phyloP scores from a whole-genome alignment of 202 grass and related monocot genomes.

The Zizania palustris region DNA sequence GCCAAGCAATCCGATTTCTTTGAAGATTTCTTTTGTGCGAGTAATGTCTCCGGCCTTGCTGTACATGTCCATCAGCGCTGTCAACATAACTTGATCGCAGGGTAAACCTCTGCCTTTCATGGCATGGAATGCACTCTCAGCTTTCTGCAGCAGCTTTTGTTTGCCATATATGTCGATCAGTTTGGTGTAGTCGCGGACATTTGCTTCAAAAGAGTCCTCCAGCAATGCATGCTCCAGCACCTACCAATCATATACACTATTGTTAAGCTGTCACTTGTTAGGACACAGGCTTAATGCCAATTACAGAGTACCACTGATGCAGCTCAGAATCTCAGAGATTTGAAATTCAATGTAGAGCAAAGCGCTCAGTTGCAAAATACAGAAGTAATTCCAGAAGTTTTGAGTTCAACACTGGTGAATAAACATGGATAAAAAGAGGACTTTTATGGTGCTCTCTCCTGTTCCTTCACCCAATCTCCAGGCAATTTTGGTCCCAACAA shows the following conservation, averaged over 20 bases:
- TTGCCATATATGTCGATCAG: conserved; percentile 70
- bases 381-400: neutral
- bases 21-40: conserved; percentile 52
- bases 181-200: conserved; percentile 81
- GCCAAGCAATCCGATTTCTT: conserved; percentile 70
- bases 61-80: conserved; percentile 69
- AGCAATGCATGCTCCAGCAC: conserved; percentile 64
- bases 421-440: no score
- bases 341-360: neutral
- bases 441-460: no score
- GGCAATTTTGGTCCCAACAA: neutral
- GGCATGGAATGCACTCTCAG: conserved; percentile 58
- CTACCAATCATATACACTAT: conserved; percentile 26
- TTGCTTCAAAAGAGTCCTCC: conserved; percentile 76
- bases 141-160: conserved; percentile 70
- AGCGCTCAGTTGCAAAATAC: no score
- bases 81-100: conserved; percentile 78
- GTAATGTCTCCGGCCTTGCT: conserved; percentile 66
- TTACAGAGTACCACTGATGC: neutral
- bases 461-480: neutral
- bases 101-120: conserved; percentile 77
- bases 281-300: neutral
- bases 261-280: neutral
- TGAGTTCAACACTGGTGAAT: no score
- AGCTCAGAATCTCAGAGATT: neutral